A percentile compares a stretch with the other conserved stretches of the same genome.
These are phyloP conservation scores for Beauveria sp. DNA, from an alignment of 2,329 filamentous ascomycete species.

Conservation along the genomic window DNA sequence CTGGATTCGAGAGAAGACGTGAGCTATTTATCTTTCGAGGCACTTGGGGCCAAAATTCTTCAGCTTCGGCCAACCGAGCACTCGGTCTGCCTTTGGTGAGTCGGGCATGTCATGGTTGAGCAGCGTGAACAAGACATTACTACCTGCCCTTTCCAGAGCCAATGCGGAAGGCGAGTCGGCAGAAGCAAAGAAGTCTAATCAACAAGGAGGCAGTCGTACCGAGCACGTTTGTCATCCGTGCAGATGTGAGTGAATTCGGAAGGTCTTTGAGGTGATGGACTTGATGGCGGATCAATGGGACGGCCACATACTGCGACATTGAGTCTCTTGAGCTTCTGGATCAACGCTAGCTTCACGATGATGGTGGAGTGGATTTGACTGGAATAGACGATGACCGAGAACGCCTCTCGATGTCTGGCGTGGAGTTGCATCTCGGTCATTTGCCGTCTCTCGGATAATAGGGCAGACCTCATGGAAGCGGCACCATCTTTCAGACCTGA, in stretches of 20 bases:
- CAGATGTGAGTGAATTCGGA: background rate
- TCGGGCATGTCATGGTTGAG: background rate
- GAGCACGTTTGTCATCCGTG: background rate
- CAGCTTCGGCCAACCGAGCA: background rate
- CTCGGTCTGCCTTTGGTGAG: background rate
- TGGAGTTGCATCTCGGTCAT: background rate
- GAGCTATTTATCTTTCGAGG: conserved; percentile 4
- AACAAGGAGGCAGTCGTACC: background rate
- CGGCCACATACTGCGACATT: background rate
- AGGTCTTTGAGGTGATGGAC: background rate
- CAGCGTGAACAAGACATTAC: background rate
- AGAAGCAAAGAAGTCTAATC: background rate
- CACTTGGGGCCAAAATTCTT: too few species aligned
- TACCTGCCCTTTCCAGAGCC: conserved; percentile 3
- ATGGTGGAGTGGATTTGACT: background rate
- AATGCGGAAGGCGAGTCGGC: background rate
- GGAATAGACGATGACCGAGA: background rate
- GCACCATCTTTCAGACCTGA: background rate
- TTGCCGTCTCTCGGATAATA: background rate
- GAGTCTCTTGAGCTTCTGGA: background rate
- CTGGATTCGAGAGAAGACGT: background rate
- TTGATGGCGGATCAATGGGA: background rate
- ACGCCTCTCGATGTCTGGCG: background rate
- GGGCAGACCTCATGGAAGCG: background rate
- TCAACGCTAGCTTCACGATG: background rate